Conservation (phyloP, 1,139 yeast genomes). For the Taphrina communis region DNA sequence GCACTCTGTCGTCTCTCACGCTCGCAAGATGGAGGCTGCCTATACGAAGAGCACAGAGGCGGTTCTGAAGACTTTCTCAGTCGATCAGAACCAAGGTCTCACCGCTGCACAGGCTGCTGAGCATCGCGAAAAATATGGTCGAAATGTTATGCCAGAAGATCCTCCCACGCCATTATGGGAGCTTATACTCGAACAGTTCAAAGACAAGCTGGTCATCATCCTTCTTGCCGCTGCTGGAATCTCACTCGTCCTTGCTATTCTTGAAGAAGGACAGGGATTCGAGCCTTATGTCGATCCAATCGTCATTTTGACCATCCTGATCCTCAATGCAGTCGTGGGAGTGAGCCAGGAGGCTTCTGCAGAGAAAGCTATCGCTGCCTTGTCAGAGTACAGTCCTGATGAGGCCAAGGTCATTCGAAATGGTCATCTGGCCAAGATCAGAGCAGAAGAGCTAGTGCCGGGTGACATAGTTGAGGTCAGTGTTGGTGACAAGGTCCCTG, state of each 20-base stretch:
- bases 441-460: conserved; percentile 58
- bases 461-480: conserved; percentile 58
- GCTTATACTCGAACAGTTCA: conserved; percentile 53
- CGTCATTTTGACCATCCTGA: conserved; percentile 53
- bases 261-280: conserved; percentile 51
- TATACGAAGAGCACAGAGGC: conserved; percentile 46
- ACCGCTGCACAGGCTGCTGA: conserved; percentile 47
- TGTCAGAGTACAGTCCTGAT: conserved; percentile 52
- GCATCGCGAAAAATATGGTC: conserved; percentile 48
- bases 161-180: conserved; percentile 52
- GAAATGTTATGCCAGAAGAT: conserved; percentile 51
- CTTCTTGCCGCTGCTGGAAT: conserved; percentile 54
- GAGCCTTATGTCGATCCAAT: conserved; percentile 54
- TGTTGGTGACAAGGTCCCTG: conserved; percentile 59
- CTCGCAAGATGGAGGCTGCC: conserved; percentile 48
- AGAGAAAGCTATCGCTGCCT: conserved; percentile 55
- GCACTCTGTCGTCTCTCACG: neutral
- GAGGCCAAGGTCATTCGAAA: conserved; percentile 57
- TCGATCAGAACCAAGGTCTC: conserved; percentile 48
- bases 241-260: conserved; percentile 53
- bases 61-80: conserved; percentile 47
- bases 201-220: conserved; percentile 54
- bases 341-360: conserved; percentile 56
- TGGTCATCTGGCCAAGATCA: conserved; percentile 51
- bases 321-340: conserved; percentile 56